A percentile compares a stretch with the other conserved stretches of the same genome.
phyloP scores from a whole-genome alignment of 1,284 basidiomycete species.

The Sporisorium iseilematis-ciliati region DNA sequence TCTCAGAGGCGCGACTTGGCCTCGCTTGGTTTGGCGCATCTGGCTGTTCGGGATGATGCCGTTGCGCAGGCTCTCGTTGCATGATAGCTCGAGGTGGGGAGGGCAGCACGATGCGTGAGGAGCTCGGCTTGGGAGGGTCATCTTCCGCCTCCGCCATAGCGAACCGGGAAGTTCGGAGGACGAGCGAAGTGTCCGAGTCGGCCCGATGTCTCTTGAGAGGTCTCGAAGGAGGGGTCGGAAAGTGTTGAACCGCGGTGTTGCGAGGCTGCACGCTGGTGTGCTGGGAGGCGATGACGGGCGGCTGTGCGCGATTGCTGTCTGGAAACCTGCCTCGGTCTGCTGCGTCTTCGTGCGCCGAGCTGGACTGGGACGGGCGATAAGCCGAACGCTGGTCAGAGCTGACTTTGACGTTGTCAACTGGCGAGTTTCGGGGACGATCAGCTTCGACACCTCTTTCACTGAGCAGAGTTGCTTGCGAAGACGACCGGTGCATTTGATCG shows the following conservation, averaged over 20 bases:
- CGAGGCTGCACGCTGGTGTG: constrained; percentile 2
- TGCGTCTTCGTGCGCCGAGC: background rate
- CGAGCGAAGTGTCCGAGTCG: constrained; percentile 34
- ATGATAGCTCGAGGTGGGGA: background rate
- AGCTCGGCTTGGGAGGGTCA: background rate
- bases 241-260: background rate
- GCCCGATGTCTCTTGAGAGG: constrained; percentile 25
- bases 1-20: background rate
- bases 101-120: background rate
- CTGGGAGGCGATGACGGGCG: constrained; percentile 25
- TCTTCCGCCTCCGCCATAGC: background rate
- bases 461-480: background rate
- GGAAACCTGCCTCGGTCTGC: too few relatives aligned
- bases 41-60: background rate
- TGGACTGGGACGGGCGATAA: background rate
- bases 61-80: background rate
- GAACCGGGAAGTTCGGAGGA: constrained; percentile 25
- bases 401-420: background rate
- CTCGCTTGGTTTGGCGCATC: background rate
- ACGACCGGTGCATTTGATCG: background rate
- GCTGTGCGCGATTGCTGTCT: background rate
- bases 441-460: background rate
- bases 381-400: background rate
- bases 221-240: background rate
- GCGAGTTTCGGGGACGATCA: background rate